phyloP scores from a whole-genome alignment of 495 filamentous ascomycete species.

The Talaromyces borbonicus region DNA sequence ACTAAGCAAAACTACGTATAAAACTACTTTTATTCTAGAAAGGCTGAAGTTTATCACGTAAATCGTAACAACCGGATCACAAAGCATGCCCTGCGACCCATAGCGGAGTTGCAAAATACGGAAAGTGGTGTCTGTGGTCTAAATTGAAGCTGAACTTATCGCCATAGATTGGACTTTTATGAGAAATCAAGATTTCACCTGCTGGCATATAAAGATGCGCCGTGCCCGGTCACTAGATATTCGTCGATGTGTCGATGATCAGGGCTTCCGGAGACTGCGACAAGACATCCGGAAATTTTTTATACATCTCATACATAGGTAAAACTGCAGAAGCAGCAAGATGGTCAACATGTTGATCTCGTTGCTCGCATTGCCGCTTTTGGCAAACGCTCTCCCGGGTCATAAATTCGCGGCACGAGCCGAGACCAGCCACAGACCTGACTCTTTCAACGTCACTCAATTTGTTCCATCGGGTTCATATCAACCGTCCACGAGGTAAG shows the following conservation, averaged over 20 bases:
- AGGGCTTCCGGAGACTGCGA: conserved; percentile 2
- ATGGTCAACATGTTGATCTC: conserved; percentile 5
- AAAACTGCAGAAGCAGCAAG: not conserved
- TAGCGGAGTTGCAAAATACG: conserved; percentile 1
- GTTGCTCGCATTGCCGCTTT: conserved; percentile 5
- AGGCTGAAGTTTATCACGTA: not conserved
- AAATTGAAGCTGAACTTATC: not conserved
- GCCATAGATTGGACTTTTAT: no score
- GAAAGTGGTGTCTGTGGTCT: conserved; percentile 3
- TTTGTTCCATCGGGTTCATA: not conserved
- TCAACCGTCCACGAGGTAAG: not conserved
- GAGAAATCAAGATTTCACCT: not conserved
- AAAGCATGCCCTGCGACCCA: no score
- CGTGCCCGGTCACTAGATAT: not conserved
- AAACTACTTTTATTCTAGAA: not conserved
- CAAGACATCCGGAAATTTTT: no score
- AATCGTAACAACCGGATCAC: not conserved
- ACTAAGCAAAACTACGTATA: not conserved
- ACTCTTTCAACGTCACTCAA: not conserved
- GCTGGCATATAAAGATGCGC: not conserved
- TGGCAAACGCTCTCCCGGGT: not conserved
- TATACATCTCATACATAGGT: not conserved
- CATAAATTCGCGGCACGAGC: not conserved
- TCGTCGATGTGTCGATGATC: not conserved
- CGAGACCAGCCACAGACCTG: not conserved